Evolutionary conservation across 139 green algal species (phyloP), one percentile per base, ranked within the genome.

Genomic region (Desmodesmus armatus): DNA sequence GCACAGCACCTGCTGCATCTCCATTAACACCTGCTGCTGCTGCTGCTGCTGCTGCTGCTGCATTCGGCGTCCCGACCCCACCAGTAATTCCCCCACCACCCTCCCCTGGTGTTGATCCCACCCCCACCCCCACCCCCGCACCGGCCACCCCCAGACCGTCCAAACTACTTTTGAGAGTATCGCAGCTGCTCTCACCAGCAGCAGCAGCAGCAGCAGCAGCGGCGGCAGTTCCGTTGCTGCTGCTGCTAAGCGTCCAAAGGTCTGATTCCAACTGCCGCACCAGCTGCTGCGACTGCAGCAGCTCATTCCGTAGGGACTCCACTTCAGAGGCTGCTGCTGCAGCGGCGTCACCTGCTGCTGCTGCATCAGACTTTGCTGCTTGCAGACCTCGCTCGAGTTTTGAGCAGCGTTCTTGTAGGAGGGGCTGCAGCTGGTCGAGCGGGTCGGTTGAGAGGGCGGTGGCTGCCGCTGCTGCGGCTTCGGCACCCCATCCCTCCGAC

Each of bases 331-430:
- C 27, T 43, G 53, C 37, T 55, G 0, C 33, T 3, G 76, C 23
- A 21, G 55, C 76, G 41, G 76, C 23, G 3, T 0, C 27, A 40
- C 6, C 25, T 44, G 53, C 76, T 72, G 55, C 55, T 72, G 76
- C 37, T 55, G 76, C 76, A 3, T 73, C 76, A 58, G 76, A 35
- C 29, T 82, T 82, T 1, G 39, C 55, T n/a, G 35, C 40, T 29
- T 82, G 53, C 40, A 82, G 35, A 5, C 21, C 27, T 37, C 72
- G 53, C 53, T 82, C 55, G 25, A 82, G 31, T 19, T 37, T 35
- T 23, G 55, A 55, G 37, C 76, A 82, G 13, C 76, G 76, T 29
- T 82, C 76, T 55, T 82, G 76, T 19, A 80, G 33, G n/a, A 82
- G 33, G 5, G 76, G 76, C 55, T 82, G 55, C n/a, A 82, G 37